phyloP scores from a whole-genome alignment of 345 rosid species.

The Erodium maritimum region DNA sequence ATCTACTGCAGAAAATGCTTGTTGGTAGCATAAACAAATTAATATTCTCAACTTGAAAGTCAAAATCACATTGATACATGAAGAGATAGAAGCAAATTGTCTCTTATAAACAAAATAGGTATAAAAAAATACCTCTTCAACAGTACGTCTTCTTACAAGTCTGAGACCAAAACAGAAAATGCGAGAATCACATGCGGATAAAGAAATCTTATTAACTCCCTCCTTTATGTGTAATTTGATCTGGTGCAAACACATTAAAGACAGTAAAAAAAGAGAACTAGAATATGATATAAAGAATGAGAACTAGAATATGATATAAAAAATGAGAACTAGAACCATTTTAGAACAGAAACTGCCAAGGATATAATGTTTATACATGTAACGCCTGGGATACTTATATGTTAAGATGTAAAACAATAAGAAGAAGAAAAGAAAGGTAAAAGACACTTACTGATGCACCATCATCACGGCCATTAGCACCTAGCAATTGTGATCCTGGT shows the following conservation, averaged over 20 bases:
- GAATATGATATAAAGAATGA: not conserved
- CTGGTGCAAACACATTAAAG: slow-evolving; percentile 27
- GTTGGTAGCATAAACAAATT: not conserved
- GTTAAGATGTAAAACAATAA: no score
- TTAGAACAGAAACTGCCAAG: no score
- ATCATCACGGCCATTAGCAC: slow-evolving; percentile 96
- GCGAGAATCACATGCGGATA: slow-evolving; percentile 79
- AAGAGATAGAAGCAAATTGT: not conserved
- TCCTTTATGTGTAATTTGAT: slow-evolving; percentile 57
- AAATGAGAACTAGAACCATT: no score
- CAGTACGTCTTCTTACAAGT: slow-evolving; percentile 57
- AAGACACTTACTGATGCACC: slow-evolving; percentile 66
- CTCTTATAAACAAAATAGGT: not conserved
- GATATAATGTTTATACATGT: not conserved
- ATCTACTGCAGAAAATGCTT: not conserved
- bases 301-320: no score
- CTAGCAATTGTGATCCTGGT: slow-evolving; percentile 79
- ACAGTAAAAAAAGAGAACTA: slow-evolving; percentile 6
- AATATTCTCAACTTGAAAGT: not conserved
- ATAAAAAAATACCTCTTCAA: slow-evolving; percentile 63
- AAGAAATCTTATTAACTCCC: slow-evolving; percentile 68
- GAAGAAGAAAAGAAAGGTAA: not conserved
- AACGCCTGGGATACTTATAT: not conserved
- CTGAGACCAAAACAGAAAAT: slow-evolving; percentile 83
- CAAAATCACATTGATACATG: not conserved